Conservation (phyloP, 805 yeast species). For the Candida michaelii region DNA sequence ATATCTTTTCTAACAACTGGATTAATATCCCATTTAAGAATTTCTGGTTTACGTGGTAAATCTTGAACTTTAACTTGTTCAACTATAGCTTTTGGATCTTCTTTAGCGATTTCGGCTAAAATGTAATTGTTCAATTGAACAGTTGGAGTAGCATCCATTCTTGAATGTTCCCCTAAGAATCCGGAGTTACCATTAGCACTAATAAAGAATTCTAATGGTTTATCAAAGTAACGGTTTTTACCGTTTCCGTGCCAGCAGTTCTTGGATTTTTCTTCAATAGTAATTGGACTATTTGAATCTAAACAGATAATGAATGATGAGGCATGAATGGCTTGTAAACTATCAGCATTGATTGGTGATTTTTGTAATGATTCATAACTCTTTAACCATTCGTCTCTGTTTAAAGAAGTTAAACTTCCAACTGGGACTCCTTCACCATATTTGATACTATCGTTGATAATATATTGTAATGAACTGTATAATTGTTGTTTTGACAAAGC, state of each 20-base stretch:
- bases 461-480: conserved; percentile 57
- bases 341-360: conserved; percentile 59
- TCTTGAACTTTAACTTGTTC: conserved; percentile 18
- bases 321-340: conserved; percentile 68
- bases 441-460: conserved; percentile 44
- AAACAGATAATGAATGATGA: conserved; percentile 80
- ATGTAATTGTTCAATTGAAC: conserved; percentile 80
- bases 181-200: conserved; percentile 86
- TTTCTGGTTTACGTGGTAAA: conserved; percentile 15
- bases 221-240: conserved; percentile 84
- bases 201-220: conserved; percentile 83
- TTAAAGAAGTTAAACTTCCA: conserved; percentile 78
- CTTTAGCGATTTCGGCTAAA: conserved; percentile 51
- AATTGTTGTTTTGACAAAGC: conserved; percentile 49
- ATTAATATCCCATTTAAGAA: conserved; percentile 57
- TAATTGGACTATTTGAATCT: conserved; percentile 70
- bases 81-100: conserved; percentile 38
- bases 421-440: conserved; percentile 50
- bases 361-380: conserved; percentile 57
- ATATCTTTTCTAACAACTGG: conserved; percentile 53
- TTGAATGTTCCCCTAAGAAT: conserved; percentile 93
- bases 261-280: conserved; percentile 80
- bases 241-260: conserved; percentile 97
- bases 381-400: conserved; percentile 78
- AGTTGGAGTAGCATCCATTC: conserved; percentile 98